Base-by-base conservation (phyloP, 192 early-diverging fungal species). In the Jimgerdemannia lactiflua region DNA sequence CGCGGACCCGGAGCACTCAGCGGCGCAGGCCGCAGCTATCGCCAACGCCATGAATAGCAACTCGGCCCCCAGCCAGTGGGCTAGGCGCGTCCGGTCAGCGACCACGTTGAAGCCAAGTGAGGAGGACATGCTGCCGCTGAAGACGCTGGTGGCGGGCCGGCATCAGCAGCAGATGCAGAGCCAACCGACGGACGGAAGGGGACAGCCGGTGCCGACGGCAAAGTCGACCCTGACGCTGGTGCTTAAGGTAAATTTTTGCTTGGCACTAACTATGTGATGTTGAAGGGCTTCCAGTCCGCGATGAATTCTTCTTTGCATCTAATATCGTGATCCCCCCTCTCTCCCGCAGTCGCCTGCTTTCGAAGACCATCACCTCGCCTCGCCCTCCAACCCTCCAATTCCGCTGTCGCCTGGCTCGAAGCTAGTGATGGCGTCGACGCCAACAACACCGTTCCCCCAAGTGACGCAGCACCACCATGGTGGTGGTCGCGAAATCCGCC, bases 41-140 rank as follows among this genome's bases (percentile, higher is more conserved):
- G 29, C 29, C 29, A 29, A 29, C 29, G 29, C 29, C 29, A 29
- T 29, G 29, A 29, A 29, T 29, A 29, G 29, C 29, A 29, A 29
- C 29, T 29, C 29, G 29, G 29, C 71, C 4, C 76, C 76, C 65
- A 76, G 81, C 14, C 84, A 79, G n/a, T 80, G 80, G 17, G 82
- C 83, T 39, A 72, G 83, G 64, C 75, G 87, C 59, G 79, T 84
- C 39, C 75, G 88, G 42, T 89, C 88, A 0, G 79, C 82, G 3
- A 87, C 85, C 19, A 84, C 78, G 64, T 71, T 87, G 41, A 73
- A 82, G 43, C 75, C 71, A 17, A 70, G 73, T 29, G 77, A 86
- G 11, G 88, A 89, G 18, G 82, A 86, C 49, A 67, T 77, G n/a
- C 59, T 75, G 20, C 72, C 76, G 14, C 41, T 83, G 11, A 89